phyloP scores from a whole-genome alignment of 768 basidiomycete genomes.

The Leccinellum rugosiceps region DNA sequence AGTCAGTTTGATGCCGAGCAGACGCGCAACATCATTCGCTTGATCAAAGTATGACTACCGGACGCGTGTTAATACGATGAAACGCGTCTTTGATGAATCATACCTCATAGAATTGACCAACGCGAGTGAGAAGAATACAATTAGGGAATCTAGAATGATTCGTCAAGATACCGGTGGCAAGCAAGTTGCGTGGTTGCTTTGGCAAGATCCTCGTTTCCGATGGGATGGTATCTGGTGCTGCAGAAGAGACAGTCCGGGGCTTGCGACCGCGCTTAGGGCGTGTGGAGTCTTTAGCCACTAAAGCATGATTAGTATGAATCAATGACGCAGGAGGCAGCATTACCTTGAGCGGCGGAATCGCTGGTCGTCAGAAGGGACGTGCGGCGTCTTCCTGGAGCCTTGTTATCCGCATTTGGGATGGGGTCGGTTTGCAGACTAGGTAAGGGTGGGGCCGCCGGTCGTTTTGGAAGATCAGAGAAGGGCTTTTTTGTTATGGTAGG shows the following conservation, averaged over 20 bases:
- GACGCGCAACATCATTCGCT: slow-evolving; percentile 69
- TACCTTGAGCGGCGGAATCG: slow-evolving; percentile 8
- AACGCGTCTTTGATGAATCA: slow-evolving; percentile 7
- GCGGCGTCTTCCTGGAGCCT: background rate
- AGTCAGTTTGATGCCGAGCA: slow-evolving; percentile 83
- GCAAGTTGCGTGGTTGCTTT: slow-evolving; percentile 40
- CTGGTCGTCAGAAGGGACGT: background rate
- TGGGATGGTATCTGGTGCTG: background rate
- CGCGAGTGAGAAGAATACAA: slow-evolving; percentile 85
- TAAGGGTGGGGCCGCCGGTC: slow-evolving; percentile 13
- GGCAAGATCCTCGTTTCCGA: background rate
- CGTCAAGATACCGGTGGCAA: slow-evolving; percentile 67
- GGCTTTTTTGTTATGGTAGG: slow-evolving; percentile 45
- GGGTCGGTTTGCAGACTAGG: background rate
- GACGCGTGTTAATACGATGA: slow-evolving; percentile 4
- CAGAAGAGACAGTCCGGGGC: background rate
- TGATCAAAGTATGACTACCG: slow-evolving; percentile 90
- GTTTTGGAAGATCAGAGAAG: slow-evolving; percentile 55
- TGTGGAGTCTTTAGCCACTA: background rate
- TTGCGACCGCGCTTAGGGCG: slow-evolving; percentile 20
- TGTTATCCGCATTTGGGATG: background rate
- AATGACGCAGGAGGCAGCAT: background rate
- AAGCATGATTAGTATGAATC: background rate
- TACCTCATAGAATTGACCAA: slow-evolving; percentile 96
- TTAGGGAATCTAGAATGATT: slow-evolving; percentile 80